phyloP scores from a whole-genome alignment of 2,329 filamentous ascomycete genomes.

The Chrysosporium queenslandicum region DNA sequence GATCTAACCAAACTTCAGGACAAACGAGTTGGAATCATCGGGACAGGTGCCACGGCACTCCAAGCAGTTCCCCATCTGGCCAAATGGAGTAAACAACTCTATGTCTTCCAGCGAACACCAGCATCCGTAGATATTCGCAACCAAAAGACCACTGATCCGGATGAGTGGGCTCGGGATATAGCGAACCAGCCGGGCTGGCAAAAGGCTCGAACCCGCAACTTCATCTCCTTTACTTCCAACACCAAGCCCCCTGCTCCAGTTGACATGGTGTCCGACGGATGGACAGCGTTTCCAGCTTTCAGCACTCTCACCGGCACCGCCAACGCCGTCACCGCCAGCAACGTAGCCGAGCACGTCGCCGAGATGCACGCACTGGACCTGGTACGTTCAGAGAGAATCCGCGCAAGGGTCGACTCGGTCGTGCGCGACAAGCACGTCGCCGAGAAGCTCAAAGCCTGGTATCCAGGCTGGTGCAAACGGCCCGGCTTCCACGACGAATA shows the following conservation, averaged over 20 bases:
- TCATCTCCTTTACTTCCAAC: constrained; percentile 24
- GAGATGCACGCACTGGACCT: background rate
- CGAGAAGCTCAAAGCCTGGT: constrained; percentile 46
- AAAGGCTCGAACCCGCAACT: constrained; percentile 22
- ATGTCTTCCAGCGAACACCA: constrained; percentile 38
- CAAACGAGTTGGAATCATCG: constrained; percentile 38
- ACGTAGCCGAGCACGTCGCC: constrained; percentile 10
- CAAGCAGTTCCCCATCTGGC: constrained; percentile 36
- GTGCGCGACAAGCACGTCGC: constrained; percentile 46
- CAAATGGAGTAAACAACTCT: constrained; percentile 29
- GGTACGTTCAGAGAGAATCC: constrained; percentile 22
- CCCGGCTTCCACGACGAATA: constrained; percentile 49
- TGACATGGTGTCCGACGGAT: constrained; percentile 3
- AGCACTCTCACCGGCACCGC: constrained; percentile 15
- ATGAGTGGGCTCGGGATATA: constrained; percentile 17
- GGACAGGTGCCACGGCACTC: constrained; percentile 38
- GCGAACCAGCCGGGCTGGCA: constrained; percentile 21
- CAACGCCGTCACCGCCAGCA: constrained; percentile 37
- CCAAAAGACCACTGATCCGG: constrained; percentile 6
- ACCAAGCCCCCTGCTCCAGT: constrained; percentile 12
- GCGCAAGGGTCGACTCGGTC: constrained; percentile 38
- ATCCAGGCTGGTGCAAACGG: constrained; percentile 53
- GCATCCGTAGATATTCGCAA: constrained; percentile 24
- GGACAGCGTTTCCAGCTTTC: constrained; percentile 3
- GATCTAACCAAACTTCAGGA: constrained; percentile 28